Base-by-base conservation (phyloP, 1,139 yeast genomes). In the Wickerhamomyces sp. region DNA sequence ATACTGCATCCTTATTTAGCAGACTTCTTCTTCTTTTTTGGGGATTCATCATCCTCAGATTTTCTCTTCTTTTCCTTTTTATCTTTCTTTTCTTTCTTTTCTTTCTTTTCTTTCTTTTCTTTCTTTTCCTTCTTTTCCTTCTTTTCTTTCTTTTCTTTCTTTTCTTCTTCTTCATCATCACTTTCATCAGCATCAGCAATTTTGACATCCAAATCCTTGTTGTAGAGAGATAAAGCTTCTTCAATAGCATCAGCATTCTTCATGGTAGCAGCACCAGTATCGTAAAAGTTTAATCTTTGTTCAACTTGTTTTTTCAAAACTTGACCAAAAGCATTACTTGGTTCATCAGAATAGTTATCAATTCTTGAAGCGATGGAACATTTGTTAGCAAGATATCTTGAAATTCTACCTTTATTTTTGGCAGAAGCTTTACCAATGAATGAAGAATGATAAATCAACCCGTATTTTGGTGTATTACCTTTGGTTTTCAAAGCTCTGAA, bases 351-450 rank as follows among this genome's bases (percentile, higher is more conserved):
- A 71, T 88, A 93, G 75, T 90, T 90, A 73, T 93, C 99, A 62
- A 93, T 91, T 79, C 99, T 88, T 43, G 96, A 89, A 54, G 99
- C 99, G 73, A 93, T 93, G 39, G 99, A 86, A 79, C 98, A 91
- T 73, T 93, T 93, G 81, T 94, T 93, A 54, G 99, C 99, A 69
- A 93, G 78, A 73, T 91, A 91, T 75, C 99, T 86, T 40, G 99
- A 93, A 59, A 93, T 93, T 78, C 98, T 85, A 71, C 99, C 99
- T 80, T 93, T 93, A 76, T 93, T 93, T 77, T 91, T 91, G 64
- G 95, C 87, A 53, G 93, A 76, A 47, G 99, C 99, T 74, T 86
- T 89, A 58, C 98, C 97, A 61, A 93, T 91, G 67, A 93, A 88
- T 34, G 96, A 85, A 47, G 98, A 90, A 74, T 93, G 98, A 76